Evolutionary conservation across 192 early-diverging fungal genomes (phyloP), one percentile per base, ranked within the genome.

Genomic region (Jimgerdemannia lactiflua): DNA sequence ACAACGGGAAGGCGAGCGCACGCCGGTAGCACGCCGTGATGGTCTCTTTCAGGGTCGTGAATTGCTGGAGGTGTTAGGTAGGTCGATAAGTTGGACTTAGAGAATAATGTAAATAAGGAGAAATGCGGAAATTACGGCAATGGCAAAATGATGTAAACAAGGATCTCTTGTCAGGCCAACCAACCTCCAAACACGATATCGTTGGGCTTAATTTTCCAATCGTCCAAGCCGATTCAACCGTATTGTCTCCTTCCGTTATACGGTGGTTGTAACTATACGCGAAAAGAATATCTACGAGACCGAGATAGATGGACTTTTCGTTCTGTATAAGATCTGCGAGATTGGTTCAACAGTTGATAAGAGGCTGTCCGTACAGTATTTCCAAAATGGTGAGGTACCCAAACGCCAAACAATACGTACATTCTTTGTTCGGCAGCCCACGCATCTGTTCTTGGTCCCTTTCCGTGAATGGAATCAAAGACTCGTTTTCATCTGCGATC

Each of bases 241-340:
- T 97, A 69, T 85, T 80, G 40, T 99, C 96, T 1, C 94, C 95
- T 72, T 91, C 87, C 14, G 91, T 94, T 1, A 89, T 89, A 4
- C 98, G 93, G 65, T 92, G 82, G 74, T 99, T 93, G 74, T 96
- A 97, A 42, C 90, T 89, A 83, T 97, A 97, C 0, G 95, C 94
- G 82, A 94, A 99, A 3, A 98, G 49, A 43, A 99, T 83, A 77
- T 99, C 98, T 10, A 99, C 90, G 19, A 99, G 80, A 0, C 94
- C 92, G 20, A 98, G 81, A 77, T 99, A 99, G 0, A 92, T 80
- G 2, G 84, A 72, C 64, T 89, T 86, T 18, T 87, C 85, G 70
- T 94, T 84, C 20, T 89, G 83, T 14, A 95, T 68, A 8, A 94
- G 77, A 75, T 92, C 89, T 93, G 64, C 29, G 75, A 29, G 29